phyloP scores from a whole-genome alignment of 1,284 basidiomycete genomes.

The Hemileccinum hortonii region DNA sequence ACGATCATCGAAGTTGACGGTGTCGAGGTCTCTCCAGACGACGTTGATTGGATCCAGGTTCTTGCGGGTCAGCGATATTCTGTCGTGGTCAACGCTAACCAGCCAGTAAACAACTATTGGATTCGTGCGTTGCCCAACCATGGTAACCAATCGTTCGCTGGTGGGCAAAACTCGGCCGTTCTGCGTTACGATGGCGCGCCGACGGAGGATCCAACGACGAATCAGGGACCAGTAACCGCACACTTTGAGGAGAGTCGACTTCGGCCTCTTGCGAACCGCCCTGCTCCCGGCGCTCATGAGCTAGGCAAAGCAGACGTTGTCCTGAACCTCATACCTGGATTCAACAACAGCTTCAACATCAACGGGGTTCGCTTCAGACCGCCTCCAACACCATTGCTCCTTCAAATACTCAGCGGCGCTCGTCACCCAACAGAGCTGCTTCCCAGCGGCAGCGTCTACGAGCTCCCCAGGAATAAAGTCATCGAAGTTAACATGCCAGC shows the following conservation, averaged over 20 bases:
- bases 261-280: constrained; percentile 24
- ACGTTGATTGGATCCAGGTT: constrained; percentile 35
- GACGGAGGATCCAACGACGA: constrained; percentile 34
- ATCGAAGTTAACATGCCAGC: constrained; percentile 44
- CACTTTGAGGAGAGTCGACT: constrained; percentile 36
- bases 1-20: constrained; percentile 36
- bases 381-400: constrained; percentile 46
- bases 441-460: constrained; percentile 45
- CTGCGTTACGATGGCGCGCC: constrained; percentile 45
- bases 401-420: constrained; percentile 53
- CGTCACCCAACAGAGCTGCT: constrained; percentile 43
- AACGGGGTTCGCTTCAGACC: constrained; percentile 38
- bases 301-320: constrained; percentile 39
- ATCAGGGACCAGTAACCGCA: constrained; percentile 8
- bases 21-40: constrained; percentile 39
- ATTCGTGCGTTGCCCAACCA: constrained; percentile 29
- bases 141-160: constrained; percentile 24
- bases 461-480: constrained; percentile 45
- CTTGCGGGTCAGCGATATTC: constrained; percentile 37
- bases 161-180: constrained; percentile 43
- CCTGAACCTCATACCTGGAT: constrained; percentile 31
- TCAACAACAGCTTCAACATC: constrained; percentile 30
- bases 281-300: constrained; percentile 34
- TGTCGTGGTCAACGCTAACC: constrained; percentile 28
- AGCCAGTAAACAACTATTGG: constrained; percentile 37